A percentile compares a stretch with the other conserved stretches of the same genome.
These are phyloP conservation scores for Trichoderma cornu-damae DNA, from an alignment of 2,329 filamentous ascomycete species.

Conservation along the genomic window DNA sequence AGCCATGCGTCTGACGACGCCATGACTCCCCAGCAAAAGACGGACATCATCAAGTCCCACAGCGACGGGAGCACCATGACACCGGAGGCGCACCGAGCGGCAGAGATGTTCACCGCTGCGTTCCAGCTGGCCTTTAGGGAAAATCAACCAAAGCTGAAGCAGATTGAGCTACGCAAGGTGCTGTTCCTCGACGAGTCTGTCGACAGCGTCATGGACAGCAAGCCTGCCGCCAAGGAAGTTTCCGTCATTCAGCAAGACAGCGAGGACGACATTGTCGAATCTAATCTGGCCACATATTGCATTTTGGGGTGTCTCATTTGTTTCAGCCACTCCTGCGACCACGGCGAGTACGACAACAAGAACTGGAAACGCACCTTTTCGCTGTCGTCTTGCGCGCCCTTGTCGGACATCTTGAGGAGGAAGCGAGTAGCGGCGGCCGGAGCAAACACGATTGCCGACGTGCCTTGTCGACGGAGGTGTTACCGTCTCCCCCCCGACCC, in stretches of 20 bases:
- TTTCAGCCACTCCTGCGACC: constrained; percentile 56
- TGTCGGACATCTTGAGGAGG: constrained; percentile 32
- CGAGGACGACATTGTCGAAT: constrained; percentile 41
- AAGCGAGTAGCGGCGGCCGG: constrained; percentile 22
- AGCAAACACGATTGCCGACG: constrained; percentile 13
- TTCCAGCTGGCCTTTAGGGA: constrained; percentile 52
- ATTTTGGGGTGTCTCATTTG: constrained; percentile 55
- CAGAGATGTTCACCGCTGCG: constrained; percentile 50
- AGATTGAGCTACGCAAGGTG: constrained; percentile 48
- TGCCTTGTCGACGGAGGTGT: constrained; percentile 41
- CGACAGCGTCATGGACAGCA: constrained; percentile 50
- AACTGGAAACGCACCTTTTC: constrained; percentile 51
- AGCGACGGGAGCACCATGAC: constrained; percentile 37
- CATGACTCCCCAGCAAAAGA: constrained; percentile 52
- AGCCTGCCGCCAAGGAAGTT: constrained; percentile 47
- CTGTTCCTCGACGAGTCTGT: constrained; percentile 50
- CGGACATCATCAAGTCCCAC: constrained; percentile 46
- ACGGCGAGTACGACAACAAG: constrained; percentile 54
- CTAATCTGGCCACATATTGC: constrained; percentile 49
- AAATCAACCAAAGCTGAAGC: constrained; percentile 31
- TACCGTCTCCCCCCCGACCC: constrained; percentile 30
- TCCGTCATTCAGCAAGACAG: constrained; percentile 31
- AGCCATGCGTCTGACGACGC: constrained; percentile 43
- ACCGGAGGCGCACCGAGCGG: constrained; percentile 40
- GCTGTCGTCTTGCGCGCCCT: constrained; percentile 33